Conservation (phyloP, 1,139 yeast genomes). For the Yamadazyma dendronema region DNA sequence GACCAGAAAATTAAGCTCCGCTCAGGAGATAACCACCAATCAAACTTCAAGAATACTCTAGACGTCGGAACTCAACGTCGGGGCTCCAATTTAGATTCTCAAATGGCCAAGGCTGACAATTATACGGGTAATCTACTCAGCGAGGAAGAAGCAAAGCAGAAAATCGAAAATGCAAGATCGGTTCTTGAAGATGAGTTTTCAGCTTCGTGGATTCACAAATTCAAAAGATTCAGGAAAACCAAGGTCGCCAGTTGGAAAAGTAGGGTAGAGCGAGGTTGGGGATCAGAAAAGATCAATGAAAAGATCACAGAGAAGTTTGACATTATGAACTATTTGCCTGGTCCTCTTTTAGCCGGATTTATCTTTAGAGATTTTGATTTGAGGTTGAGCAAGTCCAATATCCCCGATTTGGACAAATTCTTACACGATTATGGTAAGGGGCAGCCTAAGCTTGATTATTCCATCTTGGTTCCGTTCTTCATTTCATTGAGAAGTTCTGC, state of each 20-base stretch:
- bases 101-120: constrained; percentile 1
- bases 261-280: constrained; percentile 33
- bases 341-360: constrained; percentile 36
- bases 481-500: constrained; percentile 30
- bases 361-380: constrained; percentile 33
- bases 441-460: constrained; percentile 41
- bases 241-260: constrained; percentile 28
- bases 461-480: constrained; percentile 39
- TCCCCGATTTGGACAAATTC: constrained; percentile 36
- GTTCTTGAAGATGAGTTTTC: constrained; percentile 50
- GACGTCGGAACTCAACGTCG: background rate
- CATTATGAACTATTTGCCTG: constrained; percentile 34
- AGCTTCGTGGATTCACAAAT: constrained; percentile 64
- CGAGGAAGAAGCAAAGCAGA: constrained; percentile 25
- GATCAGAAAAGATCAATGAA: constrained; percentile 31
- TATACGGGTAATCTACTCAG: constrained; percentile 9
- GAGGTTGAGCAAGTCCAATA: constrained; percentile 22
- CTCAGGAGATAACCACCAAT: background rate
- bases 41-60: background rate
- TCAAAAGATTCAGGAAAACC: constrained; percentile 22
- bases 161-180: constrained; percentile 35
- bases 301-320: constrained; percentile 33
- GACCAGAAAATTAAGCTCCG: constrained; percentile 19
- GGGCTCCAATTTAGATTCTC: constrained; percentile 1
- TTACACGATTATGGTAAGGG: constrained; percentile 36